Percentiles rank a stretch among this genome's conserved stretches.
Conservation (phyloP, 495 filamentous ascomycete species). For the Lentithecium fluviatile region DNA sequence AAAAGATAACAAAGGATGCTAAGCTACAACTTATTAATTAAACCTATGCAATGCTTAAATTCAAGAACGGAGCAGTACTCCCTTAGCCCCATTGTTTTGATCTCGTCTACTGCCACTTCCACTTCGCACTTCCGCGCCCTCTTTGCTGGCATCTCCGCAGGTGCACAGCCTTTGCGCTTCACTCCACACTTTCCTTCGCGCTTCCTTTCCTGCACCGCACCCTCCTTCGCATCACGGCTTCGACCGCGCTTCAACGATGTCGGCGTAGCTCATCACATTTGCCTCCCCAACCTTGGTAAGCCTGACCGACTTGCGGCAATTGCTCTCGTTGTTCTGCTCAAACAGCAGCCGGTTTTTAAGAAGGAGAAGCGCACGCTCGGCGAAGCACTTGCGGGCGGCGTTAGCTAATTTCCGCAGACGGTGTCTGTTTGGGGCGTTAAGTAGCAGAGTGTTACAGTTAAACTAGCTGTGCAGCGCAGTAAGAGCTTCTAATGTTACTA, state of each 20-base stretch:
- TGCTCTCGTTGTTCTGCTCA: constrained; percentile 21
- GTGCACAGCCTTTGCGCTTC: not conserved
- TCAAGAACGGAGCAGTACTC: constrained; percentile 8
- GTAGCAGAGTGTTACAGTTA: constrained; percentile 9
- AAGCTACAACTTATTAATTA: constrained; percentile 12
- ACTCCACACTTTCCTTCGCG: no score
- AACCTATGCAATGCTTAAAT: constrained; percentile 3
- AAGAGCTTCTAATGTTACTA: constrained; percentile 20
- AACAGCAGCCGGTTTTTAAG: constrained; percentile 17
- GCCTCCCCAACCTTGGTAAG: constrained; percentile 14
- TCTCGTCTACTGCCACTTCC: constrained; percentile 14
- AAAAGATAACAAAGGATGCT: not conserved
- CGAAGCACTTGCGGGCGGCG: constrained; percentile 8
- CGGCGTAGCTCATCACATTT: constrained; percentile 20
- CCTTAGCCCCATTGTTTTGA: constrained; percentile 11
- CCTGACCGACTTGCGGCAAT: constrained; percentile 9
- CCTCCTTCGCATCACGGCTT: constrained; percentile 22
- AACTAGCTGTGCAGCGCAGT: constrained; percentile 18
- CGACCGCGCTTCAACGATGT: constrained; percentile 14
- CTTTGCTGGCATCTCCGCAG: not conserved
- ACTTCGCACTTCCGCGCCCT: constrained; percentile 4
- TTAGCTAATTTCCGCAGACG: constrained; percentile 23
- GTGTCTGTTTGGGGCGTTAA: constrained; percentile 12
- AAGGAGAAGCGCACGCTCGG: constrained; percentile 13
- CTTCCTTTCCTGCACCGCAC: not conserved